Evolutionary conservation across 495 filamentous ascomycete species (phyloP).

Genomic region (Sordaria brevicollis): DNA sequence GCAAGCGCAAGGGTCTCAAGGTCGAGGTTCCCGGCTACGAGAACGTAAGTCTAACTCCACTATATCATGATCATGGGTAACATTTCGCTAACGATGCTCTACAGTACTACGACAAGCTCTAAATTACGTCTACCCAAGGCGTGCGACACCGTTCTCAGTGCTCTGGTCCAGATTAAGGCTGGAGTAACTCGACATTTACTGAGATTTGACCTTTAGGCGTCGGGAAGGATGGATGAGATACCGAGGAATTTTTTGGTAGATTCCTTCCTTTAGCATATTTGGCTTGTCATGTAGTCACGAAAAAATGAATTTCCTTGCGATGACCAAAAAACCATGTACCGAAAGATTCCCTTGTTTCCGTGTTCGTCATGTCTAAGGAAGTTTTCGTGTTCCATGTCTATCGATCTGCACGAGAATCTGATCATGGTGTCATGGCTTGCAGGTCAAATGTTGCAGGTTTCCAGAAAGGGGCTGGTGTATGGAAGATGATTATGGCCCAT

Average conservation of each 20-base stretch:
- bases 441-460: background rate
- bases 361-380: background rate
- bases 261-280: background rate
- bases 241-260: background rate
- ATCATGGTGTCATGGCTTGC: background rate
- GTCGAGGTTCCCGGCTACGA: conserved; percentile 76
- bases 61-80: background rate
- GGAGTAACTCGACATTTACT: conserved; percentile 1
- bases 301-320: background rate
- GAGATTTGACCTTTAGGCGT: conserved; percentile 5
- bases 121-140: conserved; percentile 34
- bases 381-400: background rate
- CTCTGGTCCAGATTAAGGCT: conserved; percentile 17
- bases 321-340: background rate
- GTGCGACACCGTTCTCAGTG: conserved; percentile 30
- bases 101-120: conserved; percentile 99
- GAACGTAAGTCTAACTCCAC: conserved; percentile 61
- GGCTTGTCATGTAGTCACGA: background rate
- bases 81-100: conserved; percentile 39
- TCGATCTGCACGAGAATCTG: background rate
- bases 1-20: conserved; percentile 99
- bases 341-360: background rate
- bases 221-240: background rate
- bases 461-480: background rate
- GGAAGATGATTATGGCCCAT: background rate